Base-by-base conservation (phyloP, 169 alveolate species). In the Cryptosporidium felis region DNA sequence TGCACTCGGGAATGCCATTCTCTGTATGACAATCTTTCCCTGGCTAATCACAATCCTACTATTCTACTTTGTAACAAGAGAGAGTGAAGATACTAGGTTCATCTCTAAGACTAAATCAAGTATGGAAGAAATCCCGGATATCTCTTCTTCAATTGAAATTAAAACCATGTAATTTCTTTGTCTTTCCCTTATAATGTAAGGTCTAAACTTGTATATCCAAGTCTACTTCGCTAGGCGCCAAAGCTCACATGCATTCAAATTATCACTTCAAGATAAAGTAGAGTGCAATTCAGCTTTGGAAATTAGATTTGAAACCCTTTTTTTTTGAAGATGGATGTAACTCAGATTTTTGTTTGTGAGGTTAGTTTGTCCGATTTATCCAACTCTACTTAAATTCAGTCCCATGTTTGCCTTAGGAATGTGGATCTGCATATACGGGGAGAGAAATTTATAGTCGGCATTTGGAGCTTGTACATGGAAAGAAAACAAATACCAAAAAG, bases 381-480 rank as follows among this genome's bases (percentile, higher is more conserved):
- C 18, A 10, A 36, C 36, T 12, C 6, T n/a, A 3, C 16, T 36
- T 41, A 3, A 1, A n/a, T 40, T 3, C 23, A 1, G 21, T 49
- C 16, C n/a, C 28, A 21, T 61, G 18, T 38, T 18, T 12, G 16
- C 18, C 23, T 53, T 74, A 74, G 85, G 85, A 74, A 74, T 74
- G 85, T 74, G 85, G 85, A 49, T 74, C 85, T 32, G 85, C 85
- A 0, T 74, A 74, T 61, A 74, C 85, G 23, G 40, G 56, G 16
- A 74, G 61, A 45, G 74, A 74, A 32, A 53, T 74, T 18, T 74
- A 74, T 21, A 34, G 85, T 30, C 85, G 74, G 23, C 85, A 74
- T 38, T 56, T 74, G 28, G 67, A 49, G 16, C 38, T 74, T 18
- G 85, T 44, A 40, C 85, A 74, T 16, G 18, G 32, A 26, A 74